Base-by-base conservation (phyloP, 2,329 filamentous ascomycete species). In the Dactylellina leptospora region DNA sequence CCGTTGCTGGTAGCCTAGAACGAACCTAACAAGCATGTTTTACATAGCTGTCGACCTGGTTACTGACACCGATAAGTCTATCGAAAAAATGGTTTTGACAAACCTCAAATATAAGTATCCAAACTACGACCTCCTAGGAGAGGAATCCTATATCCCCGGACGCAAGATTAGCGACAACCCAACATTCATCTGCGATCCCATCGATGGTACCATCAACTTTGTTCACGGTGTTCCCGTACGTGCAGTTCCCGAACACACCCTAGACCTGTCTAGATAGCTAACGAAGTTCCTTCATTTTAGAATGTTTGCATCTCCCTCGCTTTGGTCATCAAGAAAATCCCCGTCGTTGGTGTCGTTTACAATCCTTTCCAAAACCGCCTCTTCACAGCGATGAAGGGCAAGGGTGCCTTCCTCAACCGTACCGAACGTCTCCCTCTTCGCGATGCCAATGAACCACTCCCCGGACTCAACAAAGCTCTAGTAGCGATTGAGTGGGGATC, bases 161-260 rank as follows among this genome's bases (percentile, higher is more conserved):
- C 81, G 83, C 76, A 81, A 80, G 44, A 82, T 93, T 48, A 88
- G 86, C 0, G 79, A 83, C 27, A 84, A 84, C 13, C 90, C 90
- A 1, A 93, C 90, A 44, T 93, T 93, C 80, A 85, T 93, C 77
- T 88, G 90, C 75, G 90, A 93, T 78, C 90, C 90, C 45, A 92
- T 93, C 76, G 90, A 93, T 80, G 90, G 89, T 10, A 73, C 69
- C 6, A 73, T 73, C 42, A 73, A 72, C 47, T 73, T 73, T 38
- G 69, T 73, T 23, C 69, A 73, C 33, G 69, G 69, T 11, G 69
- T 73, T 58, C 69, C 69, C 4, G 69, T 73, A 62, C 25, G 69
- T 66, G 55, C 25, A 11, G 20, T 33, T 44, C 48, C 18, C 44
- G 8, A 47, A 66, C 3, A 5, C n/a, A n/a, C 9, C 38, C n/a